Base-by-base conservation (phyloP, 2,329 filamentous ascomycete species). In the Calonectria pteridis region DNA sequence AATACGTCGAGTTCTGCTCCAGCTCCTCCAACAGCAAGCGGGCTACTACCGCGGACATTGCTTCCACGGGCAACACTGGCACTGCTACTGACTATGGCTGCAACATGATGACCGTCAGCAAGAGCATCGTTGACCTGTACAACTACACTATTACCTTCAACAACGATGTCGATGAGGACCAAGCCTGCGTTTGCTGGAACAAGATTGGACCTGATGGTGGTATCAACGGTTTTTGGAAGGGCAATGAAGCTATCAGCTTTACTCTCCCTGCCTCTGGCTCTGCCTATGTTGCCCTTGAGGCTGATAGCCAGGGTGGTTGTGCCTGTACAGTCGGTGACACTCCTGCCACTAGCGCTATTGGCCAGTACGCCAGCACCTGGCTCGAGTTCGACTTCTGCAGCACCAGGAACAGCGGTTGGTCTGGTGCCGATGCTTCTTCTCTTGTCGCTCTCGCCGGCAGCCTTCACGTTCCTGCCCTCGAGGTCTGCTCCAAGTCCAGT, bases 401-500 rank as follows among this genome's bases (percentile, higher is more conserved):
- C 83, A 43, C 74, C 0, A 81, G 81, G 82, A 90, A 90, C 85
- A 69, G 77, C n/a, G 83, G 80, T 69, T 89, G 86, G 86, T 89
- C 86, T 4, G 89, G 89, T 50, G 87, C 86, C 72, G 89, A 90
- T 71, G 88, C 86, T 75, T 89, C 88, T 6, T 85, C 85, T 72
- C 84, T 90, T 13, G 87, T 89, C 51, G 82, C 88, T 35, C 83
- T 85, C 77, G 73, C 78, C 33, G 74, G 77, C 67, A 73, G 75
- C 70, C 76, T 83, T 18, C 6, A 71, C 23, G 83, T 85, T 66
- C 83, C 81, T 28, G 84, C 82, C 76, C 81, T 87, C 73, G 79
- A 78, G 33, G 84, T 89, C 76, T 84, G 83, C 74, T 84, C 82
- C 18, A 64, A 43, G 37, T 29, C 26, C 0, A 20, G 14, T 69